These are phyloP conservation scores for Gaeumannomyces tritici DNA, from an alignment of 2,329 filamentous ascomycete genomes.

Conservation along the genomic window DNA sequence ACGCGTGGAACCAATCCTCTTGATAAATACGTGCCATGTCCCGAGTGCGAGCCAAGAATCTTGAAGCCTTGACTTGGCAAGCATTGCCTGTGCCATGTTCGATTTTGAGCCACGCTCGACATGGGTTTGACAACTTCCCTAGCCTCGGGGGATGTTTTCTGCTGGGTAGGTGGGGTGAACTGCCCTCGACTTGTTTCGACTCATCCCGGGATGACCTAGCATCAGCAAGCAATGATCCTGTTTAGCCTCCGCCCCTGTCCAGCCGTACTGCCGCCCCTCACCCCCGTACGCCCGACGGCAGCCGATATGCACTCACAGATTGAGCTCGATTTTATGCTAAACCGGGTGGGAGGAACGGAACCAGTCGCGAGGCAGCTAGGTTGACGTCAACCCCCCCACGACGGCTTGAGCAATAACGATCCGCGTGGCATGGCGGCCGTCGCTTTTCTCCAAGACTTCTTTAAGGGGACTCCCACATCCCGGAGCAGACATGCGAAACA, in stretches of 20 bases:
- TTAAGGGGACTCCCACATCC: no score
- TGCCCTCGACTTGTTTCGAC: not conserved
- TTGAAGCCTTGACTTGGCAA: no score
- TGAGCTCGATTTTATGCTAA: not conserved
- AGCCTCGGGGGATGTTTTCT: not conserved
- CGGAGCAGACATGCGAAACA: no score
- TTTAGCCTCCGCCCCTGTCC: no score
- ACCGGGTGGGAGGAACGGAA: not conserved
- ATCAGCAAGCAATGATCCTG: not conserved
- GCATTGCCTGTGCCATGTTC: no score
- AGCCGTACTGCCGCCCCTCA: no score
- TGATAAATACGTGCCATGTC: not conserved
- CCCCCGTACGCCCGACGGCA: not conserved
- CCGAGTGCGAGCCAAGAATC: no score
- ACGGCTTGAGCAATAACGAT: no score
- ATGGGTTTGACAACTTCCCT: not conserved
- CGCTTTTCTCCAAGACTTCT: no score
- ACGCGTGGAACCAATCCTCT: not conserved
- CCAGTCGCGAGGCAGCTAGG: no score
- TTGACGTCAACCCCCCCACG: not conserved
- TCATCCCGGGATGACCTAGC: not conserved
- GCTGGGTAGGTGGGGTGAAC: not conserved
- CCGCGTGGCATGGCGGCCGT: no score
- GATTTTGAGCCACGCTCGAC: no score
- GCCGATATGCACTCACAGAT: not conserved